Base-by-base conservation (phyloP, 2,329 filamentous ascomycete genomes). In the Chrysoporthe puriensis region DNA sequence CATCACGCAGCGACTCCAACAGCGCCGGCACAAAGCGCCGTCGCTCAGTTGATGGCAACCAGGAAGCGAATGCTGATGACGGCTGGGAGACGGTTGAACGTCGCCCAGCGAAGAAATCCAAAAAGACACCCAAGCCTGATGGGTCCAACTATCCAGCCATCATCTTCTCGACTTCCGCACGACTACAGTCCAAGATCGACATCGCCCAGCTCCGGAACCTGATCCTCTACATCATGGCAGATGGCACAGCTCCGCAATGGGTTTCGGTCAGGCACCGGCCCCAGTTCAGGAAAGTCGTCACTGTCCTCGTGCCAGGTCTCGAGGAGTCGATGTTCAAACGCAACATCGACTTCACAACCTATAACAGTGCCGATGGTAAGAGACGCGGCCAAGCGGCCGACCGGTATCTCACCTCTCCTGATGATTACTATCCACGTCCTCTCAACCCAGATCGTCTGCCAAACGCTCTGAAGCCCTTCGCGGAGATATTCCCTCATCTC, bases 291-390 rank as follows among this genome's bases (percentile, higher is more conserved):
- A 96, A 96, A 79, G 91, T 96, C 42, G 94, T 98, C 42, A 87
- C 92, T 52, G 82, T 99, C 72, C 95, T 97, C 91, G 89, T 97
- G 13, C 96, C 96, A 13, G 96, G 96, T 0, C 81, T 99, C 34
- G 95, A 98, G 76, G 87, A 93, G 74, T 91, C 89, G 70, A 96
- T 98, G 91, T 97, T 98, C 80, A 88, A 91, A 77, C 84, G 87
- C 14, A 76, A 79, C 48, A 82, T 85, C 48, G 80, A 88, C 71
- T 84, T 84, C 61, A 75, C 78, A 11, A 79, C 75, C 1, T 87
- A 84, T 73, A 81, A 83, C 70, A 72, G 70, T 71, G 70, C 65
- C 64, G 73, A 61, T 42, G 73, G 76, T 32, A 72, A 73, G 66
- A 69, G 73, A 26, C 63, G 40, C 34, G 71, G 71, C 68, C 70